These are phyloP conservation scores for Salix caprea DNA, from an alignment of 345 rosid genomes.

Conservation along the genomic window DNA sequence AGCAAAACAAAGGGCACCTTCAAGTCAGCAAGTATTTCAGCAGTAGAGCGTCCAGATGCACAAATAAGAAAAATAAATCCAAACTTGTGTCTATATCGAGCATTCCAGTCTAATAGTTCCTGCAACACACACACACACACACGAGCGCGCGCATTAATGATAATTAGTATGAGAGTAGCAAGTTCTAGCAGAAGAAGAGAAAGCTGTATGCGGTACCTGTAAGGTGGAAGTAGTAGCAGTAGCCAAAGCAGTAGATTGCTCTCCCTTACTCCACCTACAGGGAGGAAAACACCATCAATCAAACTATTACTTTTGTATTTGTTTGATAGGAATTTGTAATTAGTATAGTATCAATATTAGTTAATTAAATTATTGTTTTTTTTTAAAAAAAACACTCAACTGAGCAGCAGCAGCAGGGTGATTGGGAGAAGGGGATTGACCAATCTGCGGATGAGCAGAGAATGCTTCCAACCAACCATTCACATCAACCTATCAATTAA, in stretches of 20 bases:
- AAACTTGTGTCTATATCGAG: slow-evolving; percentile 53
- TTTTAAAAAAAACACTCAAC: slow-evolving; percentile 21
- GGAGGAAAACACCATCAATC: not conserved
- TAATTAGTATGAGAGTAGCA: not conserved
- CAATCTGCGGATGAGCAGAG: slow-evolving; percentile 89
- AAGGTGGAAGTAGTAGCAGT: slow-evolving; percentile 63
- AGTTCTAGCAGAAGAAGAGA: not conserved
- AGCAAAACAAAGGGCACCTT: slow-evolving; percentile 42
- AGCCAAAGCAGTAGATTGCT: slow-evolving; percentile 82
- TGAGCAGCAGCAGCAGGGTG: slow-evolving; percentile 37
- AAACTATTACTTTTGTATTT: not conserved
- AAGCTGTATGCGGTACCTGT: slow-evolving; percentile 34
- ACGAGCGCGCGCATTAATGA: too few relatives aligned
- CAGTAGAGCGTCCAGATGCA: slow-evolving; percentile 71
- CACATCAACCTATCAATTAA: slow-evolving; percentile 48
- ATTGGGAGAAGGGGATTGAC: slow-evolving; percentile 42
- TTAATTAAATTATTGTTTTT: too few relatives aligned
- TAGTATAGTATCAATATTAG: too few relatives aligned
- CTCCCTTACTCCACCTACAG: slow-evolving; percentile 64
- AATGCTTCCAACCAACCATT: slow-evolving; percentile 88
- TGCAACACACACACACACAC: slow-evolving; percentile 10
- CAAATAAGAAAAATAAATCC: slow-evolving; percentile 73
- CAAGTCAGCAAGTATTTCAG: slow-evolving; percentile 69
- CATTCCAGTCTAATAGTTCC: slow-evolving; percentile 78
- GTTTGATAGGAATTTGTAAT: too few relatives aligned